Conservation (phyloP, 139 green algal genomes). For the Picochlorum sp. region DNA sequence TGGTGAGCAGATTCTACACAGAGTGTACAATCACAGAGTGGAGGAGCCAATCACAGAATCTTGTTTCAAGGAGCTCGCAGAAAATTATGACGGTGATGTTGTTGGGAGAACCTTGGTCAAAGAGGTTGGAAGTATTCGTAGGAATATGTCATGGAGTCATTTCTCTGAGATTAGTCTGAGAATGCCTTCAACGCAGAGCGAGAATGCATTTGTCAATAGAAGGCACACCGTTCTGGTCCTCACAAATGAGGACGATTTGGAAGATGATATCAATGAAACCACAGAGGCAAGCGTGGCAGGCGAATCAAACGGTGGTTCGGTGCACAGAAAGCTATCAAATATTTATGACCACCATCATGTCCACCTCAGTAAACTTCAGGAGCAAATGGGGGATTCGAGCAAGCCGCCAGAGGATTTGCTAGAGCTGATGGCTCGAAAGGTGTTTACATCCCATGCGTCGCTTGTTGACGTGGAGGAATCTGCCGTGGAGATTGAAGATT, state of each 20-base stretch:
- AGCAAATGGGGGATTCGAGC: constrained; percentile 17
- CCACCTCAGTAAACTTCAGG: constrained; percentile 10
- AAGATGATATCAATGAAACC: constrained; percentile 6
- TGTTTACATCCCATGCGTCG: constrained; percentile 11
- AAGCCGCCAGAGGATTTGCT: constrained; percentile 20
- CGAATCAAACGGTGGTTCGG: neutral
- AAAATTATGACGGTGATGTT: neutral
- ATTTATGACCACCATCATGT: constrained; percentile 14
- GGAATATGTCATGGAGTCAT: constrained; percentile 3
- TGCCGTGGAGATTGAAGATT: neutral
- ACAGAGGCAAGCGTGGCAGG: neutral
- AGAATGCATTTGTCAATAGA: neutral
- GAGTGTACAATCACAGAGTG: neutral
- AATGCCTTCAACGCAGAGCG: neutral
- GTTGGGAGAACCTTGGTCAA: neutral
- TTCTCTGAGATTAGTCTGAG: neutral
- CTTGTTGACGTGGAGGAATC: neutral
- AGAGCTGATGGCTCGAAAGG: constrained; percentile 18
- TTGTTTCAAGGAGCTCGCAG: constrained; percentile 1
- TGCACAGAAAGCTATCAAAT: constrained; percentile 14
- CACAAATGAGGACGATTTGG: constrained; percentile 1
- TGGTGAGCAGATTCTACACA: neutral
- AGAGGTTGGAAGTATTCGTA: neutral
- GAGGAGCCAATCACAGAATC: neutral
- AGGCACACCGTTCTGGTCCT: constrained; percentile 9